Percentiles rank a stretch among this genome's conserved stretches.
These are phyloP conservation scores for Globisporangium splendens DNA, from an alignment of 352 stramenopile genomes.

Conservation along the genomic window DNA sequence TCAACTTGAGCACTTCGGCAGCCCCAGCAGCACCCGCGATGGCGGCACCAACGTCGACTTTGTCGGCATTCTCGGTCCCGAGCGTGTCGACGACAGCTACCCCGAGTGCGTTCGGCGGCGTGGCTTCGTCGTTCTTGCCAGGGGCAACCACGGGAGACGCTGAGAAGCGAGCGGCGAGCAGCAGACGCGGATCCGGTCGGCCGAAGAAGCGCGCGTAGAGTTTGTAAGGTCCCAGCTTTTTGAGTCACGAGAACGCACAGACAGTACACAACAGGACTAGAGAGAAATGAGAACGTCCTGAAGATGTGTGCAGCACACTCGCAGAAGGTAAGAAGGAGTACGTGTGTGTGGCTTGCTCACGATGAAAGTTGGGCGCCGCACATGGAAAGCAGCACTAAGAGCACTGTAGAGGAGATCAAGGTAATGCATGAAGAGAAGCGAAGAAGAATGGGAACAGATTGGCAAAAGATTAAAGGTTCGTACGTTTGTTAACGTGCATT, in stretches of 20 bases:
- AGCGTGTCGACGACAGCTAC: conserved; percentile 21
- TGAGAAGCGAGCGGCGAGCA: conserved; percentile 15
- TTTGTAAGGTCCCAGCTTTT: conserved; percentile 14
- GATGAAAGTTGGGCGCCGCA: conserved; percentile 8
- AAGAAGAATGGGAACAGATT: neutral
- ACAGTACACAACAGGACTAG: neutral
- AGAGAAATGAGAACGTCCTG: neutral
- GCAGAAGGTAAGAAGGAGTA: neutral
- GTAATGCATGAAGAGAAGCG: neutral
- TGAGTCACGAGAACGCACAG: neutral
- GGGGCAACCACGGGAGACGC: neutral
- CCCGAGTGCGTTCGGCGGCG: conserved; percentile 36
- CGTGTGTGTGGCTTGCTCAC: neutral
- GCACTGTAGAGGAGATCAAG: conserved; percentile 7
- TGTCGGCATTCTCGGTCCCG: conserved; percentile 20
- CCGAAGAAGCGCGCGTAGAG: conserved; percentile 20
- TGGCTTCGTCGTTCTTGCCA: conserved; percentile 45
- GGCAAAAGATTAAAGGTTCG: conserved; percentile 4
- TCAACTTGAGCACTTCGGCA: conserved; percentile 35
- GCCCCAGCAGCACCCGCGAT: conserved; percentile 21
- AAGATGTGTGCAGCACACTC: too few species aligned
- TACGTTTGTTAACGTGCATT: conserved; percentile 9
- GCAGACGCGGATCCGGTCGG: conserved; percentile 12
- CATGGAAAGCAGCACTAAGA: conserved; percentile 2
- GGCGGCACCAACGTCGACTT: conserved; percentile 21